A percentile compares a stretch with the other conserved stretches of the same genome.
These are phyloP conservation scores for Trichocomaceae sp. DNA, from an alignment of 2,329 filamentous ascomycete species.

Conservation along the genomic window DNA sequence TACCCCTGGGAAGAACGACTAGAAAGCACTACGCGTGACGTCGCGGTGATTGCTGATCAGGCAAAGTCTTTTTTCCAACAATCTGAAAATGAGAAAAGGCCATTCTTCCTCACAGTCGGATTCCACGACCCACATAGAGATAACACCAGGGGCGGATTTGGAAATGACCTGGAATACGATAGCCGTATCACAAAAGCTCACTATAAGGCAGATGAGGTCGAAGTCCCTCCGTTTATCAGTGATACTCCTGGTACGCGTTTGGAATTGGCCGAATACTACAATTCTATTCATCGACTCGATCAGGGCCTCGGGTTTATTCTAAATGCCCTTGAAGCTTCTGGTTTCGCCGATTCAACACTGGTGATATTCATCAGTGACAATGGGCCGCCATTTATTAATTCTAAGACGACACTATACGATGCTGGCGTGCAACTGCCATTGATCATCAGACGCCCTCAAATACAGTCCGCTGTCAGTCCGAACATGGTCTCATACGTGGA, in stretches of 20 bases:
- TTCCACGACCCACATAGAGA: conserved; percentile 45
- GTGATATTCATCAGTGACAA: conserved; percentile 47
- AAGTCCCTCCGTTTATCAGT: conserved; percentile 37
- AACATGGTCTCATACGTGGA: conserved; percentile 45
- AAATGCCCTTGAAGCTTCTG: conserved; percentile 22
- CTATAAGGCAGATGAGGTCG: conserved; percentile 30
- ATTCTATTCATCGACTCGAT: conserved; percentile 37
- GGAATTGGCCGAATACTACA: conserved; percentile 41
- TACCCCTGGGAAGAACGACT: conserved; percentile 41
- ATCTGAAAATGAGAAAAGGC: conserved; percentile 23
- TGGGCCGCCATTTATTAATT: conserved; percentile 47
- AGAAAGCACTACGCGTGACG: conserved; percentile 41
- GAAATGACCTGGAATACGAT: conserved; percentile 35
- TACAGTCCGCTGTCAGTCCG: conserved; percentile 24
- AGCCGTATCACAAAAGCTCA: conserved; percentile 19
- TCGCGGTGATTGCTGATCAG: conserved; percentile 35
- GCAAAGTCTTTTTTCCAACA: conserved; percentile 35
- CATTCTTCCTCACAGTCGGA: conserved; percentile 44
- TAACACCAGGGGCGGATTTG: conserved; percentile 37
- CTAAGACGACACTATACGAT: conserved; percentile 48
- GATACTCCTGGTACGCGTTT: conserved; percentile 36
- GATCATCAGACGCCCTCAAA: conserved; percentile 33
- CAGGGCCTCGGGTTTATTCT: conserved; percentile 30
- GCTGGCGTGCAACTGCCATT: conserved; percentile 42
- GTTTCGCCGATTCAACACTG: conserved; percentile 29